Evolutionary conservation across 1,139 yeast species (phyloP).

Genomic region (Diutina sp.): DNA sequence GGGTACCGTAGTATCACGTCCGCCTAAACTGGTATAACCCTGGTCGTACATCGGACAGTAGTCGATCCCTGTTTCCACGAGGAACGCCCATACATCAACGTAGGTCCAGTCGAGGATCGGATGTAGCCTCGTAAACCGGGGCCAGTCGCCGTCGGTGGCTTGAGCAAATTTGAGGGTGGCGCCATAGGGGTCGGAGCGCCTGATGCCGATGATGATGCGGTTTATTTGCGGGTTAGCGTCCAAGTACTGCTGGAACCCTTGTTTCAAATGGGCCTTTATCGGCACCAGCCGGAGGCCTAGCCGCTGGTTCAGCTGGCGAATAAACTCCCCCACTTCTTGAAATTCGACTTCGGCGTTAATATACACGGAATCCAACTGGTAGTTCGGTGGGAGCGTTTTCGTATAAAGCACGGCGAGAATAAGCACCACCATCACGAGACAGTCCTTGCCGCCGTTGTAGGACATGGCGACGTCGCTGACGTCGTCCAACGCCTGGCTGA

Average conservation of each 20-base stretch:
- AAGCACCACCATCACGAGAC: slow-evolving; percentile 67
- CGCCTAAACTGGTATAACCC: slow-evolving; percentile 81
- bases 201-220: slow-evolving; percentile 69
- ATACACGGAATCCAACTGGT: slow-evolving; percentile 45
- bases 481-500: slow-evolving; percentile 18
- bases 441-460: slow-evolving; percentile 87
- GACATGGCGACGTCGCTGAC: slow-evolving; percentile 55
- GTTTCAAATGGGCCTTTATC: slow-evolving; percentile 39
- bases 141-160: slow-evolving; percentile 78
- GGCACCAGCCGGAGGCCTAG: slow-evolving; percentile 35
- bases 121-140: slow-evolving; percentile 63
- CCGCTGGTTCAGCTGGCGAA: slow-evolving; percentile 23
- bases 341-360: slow-evolving; percentile 62
- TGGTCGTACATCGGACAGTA: slow-evolving; percentile 63
- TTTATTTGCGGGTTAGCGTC: slow-evolving; percentile 30
- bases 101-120: slow-evolving; percentile 80
- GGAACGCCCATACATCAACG: slow-evolving; percentile 63
- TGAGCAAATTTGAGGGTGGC: slow-evolving; percentile 39
- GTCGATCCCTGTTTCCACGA: slow-evolving; percentile 33
- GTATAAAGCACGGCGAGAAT: slow-evolving; percentile 46
- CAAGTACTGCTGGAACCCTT: slow-evolving; percentile 54
- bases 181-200: slow-evolving; percentile 75
- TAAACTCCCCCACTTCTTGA: slow-evolving; percentile 39
- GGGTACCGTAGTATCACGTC: slow-evolving; percentile 46
- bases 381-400: slow-evolving; percentile 17